Conservation (phyloP, 192 early-diverging fungal species). For the Backusella luteola region DNA sequence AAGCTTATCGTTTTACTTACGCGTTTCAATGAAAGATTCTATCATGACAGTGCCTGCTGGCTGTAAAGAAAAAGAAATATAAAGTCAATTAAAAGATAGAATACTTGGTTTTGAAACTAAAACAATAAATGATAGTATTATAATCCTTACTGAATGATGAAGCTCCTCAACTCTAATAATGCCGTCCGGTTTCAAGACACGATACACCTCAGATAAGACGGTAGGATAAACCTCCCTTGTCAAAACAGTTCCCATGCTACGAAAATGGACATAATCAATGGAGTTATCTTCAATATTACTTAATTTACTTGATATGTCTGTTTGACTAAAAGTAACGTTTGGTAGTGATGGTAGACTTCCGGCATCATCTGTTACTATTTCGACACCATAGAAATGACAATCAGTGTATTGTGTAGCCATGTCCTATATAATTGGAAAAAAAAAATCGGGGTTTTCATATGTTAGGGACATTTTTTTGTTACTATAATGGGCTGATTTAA, state of each 20-base stretch:
- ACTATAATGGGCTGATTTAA: neutral
- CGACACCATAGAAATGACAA: conserved; percentile 4
- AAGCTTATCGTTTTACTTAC: neutral
- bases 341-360: neutral
- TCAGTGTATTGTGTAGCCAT: conserved; percentile 17
- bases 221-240: conserved; percentile 11
- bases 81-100: neutral
- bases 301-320: neutral
- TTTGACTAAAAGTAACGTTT: neutral
- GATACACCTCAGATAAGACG: conserved; percentile 20
- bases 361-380: neutral
- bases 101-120: neutral
- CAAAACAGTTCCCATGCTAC: conserved; percentile 4
- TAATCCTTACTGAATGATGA: conserved; percentile 8
- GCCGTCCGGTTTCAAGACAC: conserved; percentile 30
- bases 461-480: neutral
- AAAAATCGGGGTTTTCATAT: neutral
- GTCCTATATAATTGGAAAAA: conserved; percentile 6
- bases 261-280: conserved; percentile 10
- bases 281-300: neutral
- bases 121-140: neutral
- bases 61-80: neutral
- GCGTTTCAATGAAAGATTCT: conserved; percentile 23
- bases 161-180: conserved; percentile 16
- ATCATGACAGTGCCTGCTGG: conserved; percentile 20